phyloP scores from a whole-genome alignment of 208 protist genomes.

The Leptomonas seymouri region DNA sequence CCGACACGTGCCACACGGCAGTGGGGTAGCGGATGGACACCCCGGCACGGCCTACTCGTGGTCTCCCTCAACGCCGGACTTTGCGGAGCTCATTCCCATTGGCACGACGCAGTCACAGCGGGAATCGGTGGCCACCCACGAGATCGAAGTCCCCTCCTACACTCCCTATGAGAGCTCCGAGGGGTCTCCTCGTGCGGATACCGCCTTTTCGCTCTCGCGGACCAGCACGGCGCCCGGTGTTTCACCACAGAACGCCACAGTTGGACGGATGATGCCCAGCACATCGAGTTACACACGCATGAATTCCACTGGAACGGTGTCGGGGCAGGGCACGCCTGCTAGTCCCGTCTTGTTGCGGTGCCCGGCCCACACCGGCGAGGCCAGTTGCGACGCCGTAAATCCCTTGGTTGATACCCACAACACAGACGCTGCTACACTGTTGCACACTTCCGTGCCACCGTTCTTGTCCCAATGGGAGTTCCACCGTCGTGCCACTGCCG shows the following conservation, averaged over 20 bases:
- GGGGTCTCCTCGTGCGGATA: slow-evolving; percentile 4
- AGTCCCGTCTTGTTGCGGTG: neutral
- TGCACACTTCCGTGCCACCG: neutral
- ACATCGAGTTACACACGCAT: neutral
- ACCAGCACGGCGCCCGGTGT: neutral
- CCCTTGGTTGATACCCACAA: neutral
- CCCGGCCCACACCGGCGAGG: neutral
- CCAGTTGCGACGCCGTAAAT: neutral
- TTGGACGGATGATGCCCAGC: neutral
- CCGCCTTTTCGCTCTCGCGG: neutral
- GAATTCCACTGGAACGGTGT: neutral
- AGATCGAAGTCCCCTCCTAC: neutral
- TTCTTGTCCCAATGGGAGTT: neutral
- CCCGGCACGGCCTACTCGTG: neutral
- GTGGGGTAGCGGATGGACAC: neutral
- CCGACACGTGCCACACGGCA: neutral
- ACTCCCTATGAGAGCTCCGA: neutral
- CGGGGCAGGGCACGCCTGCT: neutral
- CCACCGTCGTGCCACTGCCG: slow-evolving; percentile 1
- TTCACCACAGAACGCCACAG: neutral
- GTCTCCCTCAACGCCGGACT: slow-evolving; percentile 6
- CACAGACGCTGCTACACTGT: neutral
- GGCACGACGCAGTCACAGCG: slow-evolving; percentile 10
- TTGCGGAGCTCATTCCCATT: slow-evolving; percentile 9
- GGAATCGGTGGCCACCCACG: slow-evolving; percentile 7